Base-by-base conservation (phyloP, 352 stramenopile species). In the Pythium diclinum region DNA sequence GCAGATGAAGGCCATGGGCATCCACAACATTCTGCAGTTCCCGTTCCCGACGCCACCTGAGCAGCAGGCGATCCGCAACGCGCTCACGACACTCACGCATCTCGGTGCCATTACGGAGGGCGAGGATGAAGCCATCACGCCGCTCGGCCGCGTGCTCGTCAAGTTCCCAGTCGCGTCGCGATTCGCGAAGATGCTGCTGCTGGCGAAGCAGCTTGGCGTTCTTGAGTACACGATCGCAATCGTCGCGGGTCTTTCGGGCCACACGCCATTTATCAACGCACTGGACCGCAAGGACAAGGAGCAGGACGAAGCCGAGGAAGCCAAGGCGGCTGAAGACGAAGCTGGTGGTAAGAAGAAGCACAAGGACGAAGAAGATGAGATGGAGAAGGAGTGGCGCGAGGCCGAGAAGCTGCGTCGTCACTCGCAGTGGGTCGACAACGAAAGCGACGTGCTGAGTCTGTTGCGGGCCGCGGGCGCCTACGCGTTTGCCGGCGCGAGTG, bases 1-100 rank as follows among this genome's bases (percentile, higher is more conserved):
- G 56, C 91, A 94, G 56, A 98, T 99, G 95, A 99, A 99, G 67
- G 85, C 94, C n/a, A 97, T 99, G 88, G 90, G 96, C 16, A 98
- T 99, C 54, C 83, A 95, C 34, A 91, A 98, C 66, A 84, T 99
- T n/a, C 73, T 87, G 32, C 75, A 86, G 30, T 99, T 99, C 75
- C 97, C 97, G 21, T 99, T 99, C 75, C 96, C 96, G 38, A 98
- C 96, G 25, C 85, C 90, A 14, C 97, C 97, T 0, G 88, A 98
- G 40, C 72, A 76, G 16, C 73, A 86, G 56, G 90, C 96, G 28
- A 85, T 99, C 21, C 78, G 90, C 57, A 76, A 85, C 21, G 93
- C 96, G 36, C 77, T 98, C 11, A 75, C 74, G 14, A 89, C 96
- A 34, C 79, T 99, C 8, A 75, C 87, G 30, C 81, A 92, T 61